Conservation (phyloP, 345 rosid genomes). For the Psidium friedrichsthalianum region DNA sequence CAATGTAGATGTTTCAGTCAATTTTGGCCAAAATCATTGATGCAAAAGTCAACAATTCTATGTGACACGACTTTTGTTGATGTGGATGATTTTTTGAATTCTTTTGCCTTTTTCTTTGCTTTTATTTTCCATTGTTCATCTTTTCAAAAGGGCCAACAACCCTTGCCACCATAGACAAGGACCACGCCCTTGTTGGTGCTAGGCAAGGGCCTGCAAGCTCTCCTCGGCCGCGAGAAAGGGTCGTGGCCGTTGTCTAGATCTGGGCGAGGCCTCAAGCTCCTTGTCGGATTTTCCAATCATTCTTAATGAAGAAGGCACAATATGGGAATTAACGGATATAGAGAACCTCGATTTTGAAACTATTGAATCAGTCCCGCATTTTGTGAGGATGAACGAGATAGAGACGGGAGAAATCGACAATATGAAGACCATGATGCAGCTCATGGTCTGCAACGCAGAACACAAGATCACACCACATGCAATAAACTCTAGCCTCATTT, state of each 20-base stretch:
- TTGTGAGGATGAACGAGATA: not conserved
- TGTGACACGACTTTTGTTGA: fast-evolving
- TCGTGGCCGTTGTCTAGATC: not conserved
- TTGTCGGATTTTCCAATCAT: fast-evolving
- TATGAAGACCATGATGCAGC: not conserved
- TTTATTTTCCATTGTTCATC: not conserved
- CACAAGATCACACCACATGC: not conserved
- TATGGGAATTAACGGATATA: not conserved
- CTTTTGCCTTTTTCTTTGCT: not conserved
- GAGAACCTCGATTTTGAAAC: not conserved
- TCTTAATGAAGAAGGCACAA: not conserved
- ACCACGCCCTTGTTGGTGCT: not conserved
- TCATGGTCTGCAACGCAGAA: not conserved
- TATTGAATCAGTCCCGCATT: not conserved
- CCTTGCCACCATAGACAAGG: no score
- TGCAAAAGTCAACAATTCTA: not conserved
- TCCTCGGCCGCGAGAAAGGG: no score
- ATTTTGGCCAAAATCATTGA: not conserved
- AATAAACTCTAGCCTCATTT: not conserved
- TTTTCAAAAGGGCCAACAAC: not conserved
- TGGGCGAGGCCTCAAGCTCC: not conserved
- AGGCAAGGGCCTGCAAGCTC: not conserved
- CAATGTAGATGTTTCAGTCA: fast-evolving
- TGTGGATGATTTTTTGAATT: not conserved
- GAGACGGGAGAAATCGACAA: not conserved